phyloP scores from a whole-genome alignment of 495 filamentous ascomycete genomes.

The Neurospora sp. region DNA sequence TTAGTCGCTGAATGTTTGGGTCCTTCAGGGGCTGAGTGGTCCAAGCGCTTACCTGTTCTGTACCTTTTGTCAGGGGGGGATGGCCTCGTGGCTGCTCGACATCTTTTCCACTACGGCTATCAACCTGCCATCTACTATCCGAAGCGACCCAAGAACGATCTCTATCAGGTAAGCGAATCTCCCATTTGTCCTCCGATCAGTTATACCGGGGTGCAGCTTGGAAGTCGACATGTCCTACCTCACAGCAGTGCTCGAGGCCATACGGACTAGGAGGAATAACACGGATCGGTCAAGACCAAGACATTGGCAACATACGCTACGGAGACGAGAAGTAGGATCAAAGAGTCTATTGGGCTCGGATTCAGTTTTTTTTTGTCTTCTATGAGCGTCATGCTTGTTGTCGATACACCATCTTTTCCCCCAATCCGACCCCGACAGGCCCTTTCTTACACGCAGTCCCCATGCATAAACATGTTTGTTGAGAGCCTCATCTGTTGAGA shows the following conservation, averaged over 20 bases:
- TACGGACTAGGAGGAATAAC: neutral
- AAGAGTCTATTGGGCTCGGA: neutral
- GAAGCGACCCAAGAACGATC: slow-evolving; percentile 77
- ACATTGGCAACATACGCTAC: neutral
- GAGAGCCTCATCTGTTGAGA: neutral
- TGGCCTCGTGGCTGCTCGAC: slow-evolving; percentile 87
- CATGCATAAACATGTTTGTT: neutral
- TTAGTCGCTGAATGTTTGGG: slow-evolving; percentile 27
- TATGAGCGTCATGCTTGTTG: neutral
- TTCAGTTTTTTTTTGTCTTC: neutral
- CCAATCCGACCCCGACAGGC: neutral
- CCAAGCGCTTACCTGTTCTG: slow-evolving; percentile 16
- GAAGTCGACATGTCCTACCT: neutral
- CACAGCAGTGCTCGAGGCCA: neutral
- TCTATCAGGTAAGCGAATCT: slow-evolving; percentile 58
- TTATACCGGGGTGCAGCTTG: neutral
- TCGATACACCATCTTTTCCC: neutral
- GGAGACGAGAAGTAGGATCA: neutral
- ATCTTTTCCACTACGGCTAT: slow-evolving; percentile 92
- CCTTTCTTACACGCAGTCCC: neutral
- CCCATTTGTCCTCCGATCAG: neutral
- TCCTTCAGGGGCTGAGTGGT: slow-evolving; percentile 4
- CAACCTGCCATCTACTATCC: slow-evolving; percentile 86
- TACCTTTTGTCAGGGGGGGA: slow-evolving; percentile 56
- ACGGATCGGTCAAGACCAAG: neutral